A percentile compares a stretch with the other conserved stretches of the same genome.
Conservation (phyloP, 192 early-diverging fungal species). For the Entophlyctis helioformis region DNA sequence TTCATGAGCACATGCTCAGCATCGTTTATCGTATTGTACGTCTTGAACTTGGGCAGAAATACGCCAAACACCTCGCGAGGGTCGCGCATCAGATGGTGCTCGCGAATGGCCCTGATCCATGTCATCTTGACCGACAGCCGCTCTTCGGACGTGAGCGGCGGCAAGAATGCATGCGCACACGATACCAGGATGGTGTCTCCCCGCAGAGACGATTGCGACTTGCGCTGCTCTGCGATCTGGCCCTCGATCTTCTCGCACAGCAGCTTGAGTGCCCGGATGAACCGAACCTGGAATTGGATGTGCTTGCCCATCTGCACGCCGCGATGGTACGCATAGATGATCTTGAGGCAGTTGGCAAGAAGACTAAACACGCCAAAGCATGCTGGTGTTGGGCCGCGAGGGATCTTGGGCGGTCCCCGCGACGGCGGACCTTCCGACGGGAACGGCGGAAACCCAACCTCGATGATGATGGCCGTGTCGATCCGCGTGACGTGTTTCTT, state of each 20-base stretch:
- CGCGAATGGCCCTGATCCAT: too few species aligned
- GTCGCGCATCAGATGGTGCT: too few species aligned
- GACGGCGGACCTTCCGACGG: too few species aligned
- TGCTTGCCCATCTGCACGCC: slow-evolving; percentile 6
- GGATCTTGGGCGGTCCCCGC: background rate
- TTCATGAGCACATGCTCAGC: too few species aligned
- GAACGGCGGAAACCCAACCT: slow-evolving; percentile 1
- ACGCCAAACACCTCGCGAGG: too few species aligned
- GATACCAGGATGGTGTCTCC: background rate
- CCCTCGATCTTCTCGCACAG: slow-evolving; percentile 1
- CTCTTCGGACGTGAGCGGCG: background rate
- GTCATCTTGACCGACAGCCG: too few species aligned
- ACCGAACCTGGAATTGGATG: slow-evolving; percentile 5
- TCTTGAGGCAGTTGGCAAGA: slow-evolving; percentile 3
- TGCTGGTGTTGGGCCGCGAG: too few species aligned
- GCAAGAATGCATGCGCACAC: background rate
- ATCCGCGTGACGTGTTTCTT: background rate
- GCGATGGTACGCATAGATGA: slow-evolving; percentile 2
- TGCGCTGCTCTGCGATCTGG: background rate
- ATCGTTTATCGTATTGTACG: too few species aligned
- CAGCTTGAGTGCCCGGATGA: background rate
- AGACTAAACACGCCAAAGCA: background rate
- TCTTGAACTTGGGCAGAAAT: too few species aligned
- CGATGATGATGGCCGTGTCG: background rate
- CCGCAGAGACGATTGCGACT: background rate